Conservation (phyloP, 164 flowering plant genomes). For the Houttuynia cordata region DNA sequence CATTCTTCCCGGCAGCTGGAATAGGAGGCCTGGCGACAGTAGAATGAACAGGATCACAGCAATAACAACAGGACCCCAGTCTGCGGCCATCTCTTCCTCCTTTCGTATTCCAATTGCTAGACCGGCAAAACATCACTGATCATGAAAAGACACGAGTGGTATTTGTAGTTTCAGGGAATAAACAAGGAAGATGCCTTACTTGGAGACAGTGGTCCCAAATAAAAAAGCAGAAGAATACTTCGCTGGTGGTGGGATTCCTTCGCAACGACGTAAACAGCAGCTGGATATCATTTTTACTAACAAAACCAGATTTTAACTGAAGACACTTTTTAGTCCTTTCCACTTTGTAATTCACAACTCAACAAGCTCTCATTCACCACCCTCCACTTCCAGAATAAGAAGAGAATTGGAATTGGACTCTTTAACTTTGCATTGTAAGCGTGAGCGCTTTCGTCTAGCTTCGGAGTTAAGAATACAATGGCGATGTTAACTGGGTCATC, state of each 20-base stretch:
- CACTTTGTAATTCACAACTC: too few relatives aligned
- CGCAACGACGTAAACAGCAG: background rate
- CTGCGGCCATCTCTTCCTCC: constrained; percentile 33
- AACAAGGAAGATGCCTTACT: background rate
- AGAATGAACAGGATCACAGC: constrained; percentile 52
- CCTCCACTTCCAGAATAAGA: too few relatives aligned
- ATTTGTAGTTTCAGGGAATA: background rate
- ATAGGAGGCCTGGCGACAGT: constrained; percentile 57
- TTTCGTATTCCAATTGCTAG: background rate
- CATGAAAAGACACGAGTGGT: background rate
- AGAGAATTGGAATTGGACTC: too few relatives aligned
- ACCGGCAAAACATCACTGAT: background rate
- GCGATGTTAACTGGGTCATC: too few relatives aligned
- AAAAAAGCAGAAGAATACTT: background rate
- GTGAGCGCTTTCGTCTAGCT: too few relatives aligned
- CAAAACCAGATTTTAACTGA: background rate
- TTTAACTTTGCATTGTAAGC: too few relatives aligned
- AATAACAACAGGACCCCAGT: constrained; percentile 60
- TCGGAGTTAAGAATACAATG: too few relatives aligned
- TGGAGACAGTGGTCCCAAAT: background rate
- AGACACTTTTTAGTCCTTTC: background rate
- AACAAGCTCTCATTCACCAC: too few relatives aligned
- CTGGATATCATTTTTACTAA: too few relatives aligned
- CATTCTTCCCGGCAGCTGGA: constrained; percentile 54
- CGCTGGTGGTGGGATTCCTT: background rate